Percentiles rank a stretch among this genome's conserved stretches.
These are phyloP conservation scores for Sclerospora graminicola DNA, from an alignment of 352 stramenopile genomes.

Conservation along the genomic window DNA sequence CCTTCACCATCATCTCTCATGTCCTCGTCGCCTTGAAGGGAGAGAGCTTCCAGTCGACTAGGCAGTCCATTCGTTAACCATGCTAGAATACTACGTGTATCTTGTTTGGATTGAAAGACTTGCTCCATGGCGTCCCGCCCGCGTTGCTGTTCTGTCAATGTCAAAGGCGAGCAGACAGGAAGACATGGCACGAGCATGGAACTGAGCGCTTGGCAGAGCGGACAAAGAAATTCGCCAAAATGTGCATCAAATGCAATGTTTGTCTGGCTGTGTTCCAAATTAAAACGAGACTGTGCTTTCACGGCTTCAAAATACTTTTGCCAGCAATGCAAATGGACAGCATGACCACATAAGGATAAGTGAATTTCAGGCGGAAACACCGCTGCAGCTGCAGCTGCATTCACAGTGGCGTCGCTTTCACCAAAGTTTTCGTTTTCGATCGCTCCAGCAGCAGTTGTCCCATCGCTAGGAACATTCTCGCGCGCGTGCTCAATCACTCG, in stretches of 20 bases:
- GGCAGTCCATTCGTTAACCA: slow-evolving; percentile 52
- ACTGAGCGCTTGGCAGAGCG: slow-evolving; percentile 84
- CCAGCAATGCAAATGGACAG: slow-evolving; percentile 85
- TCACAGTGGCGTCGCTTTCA: slow-evolving; percentile 5
- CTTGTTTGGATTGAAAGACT: slow-evolving; percentile 66
- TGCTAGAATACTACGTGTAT: slow-evolving; percentile 47
- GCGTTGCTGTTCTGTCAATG: slow-evolving; percentile 39
- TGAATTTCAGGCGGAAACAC: slow-evolving; percentile 57
- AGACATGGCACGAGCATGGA: slow-evolving; percentile 86
- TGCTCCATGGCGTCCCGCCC: slow-evolving; percentile 57
- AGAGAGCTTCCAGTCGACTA: slow-evolving; percentile 27
- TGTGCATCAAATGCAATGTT: slow-evolving; percentile 82
- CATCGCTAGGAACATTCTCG: slow-evolving; percentile 32
- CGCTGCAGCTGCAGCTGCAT: background rate
- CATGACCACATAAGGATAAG: slow-evolving; percentile 82
- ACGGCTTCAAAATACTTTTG: slow-evolving; percentile 86
- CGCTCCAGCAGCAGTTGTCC: slow-evolving; percentile 9
- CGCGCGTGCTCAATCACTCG: slow-evolving; percentile 39
- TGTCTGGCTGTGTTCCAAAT: slow-evolving; percentile 59
- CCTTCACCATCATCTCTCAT: slow-evolving; percentile 21
- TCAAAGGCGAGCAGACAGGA: slow-evolving; percentile 40
- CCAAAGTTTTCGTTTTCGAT: slow-evolving; percentile 8
- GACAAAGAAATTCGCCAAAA: slow-evolving; percentile 85
- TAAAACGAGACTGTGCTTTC: slow-evolving; percentile 51
- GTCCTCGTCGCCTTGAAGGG: slow-evolving; percentile 19